A percentile compares a stretch with the other conserved stretches of the same genome.
Conservation (phyloP, 2,329 filamentous ascomycete species). For the Remersonia thermophila region DNA sequence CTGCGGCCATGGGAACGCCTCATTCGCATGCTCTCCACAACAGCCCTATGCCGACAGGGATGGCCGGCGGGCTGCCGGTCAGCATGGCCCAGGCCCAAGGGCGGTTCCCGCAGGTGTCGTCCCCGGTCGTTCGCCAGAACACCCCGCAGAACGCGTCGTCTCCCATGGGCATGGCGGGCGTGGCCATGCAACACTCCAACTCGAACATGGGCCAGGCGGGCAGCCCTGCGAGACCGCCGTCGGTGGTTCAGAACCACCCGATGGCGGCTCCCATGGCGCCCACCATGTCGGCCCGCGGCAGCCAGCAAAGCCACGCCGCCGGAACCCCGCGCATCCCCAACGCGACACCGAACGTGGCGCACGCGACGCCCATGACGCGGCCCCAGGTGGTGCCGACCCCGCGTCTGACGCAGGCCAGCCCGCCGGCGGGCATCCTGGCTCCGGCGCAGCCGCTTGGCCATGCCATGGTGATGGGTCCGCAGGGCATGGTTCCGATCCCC, state of each 20-base stretch:
- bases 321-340: slow-evolving; percentile 51
- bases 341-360: slow-evolving; percentile 47
- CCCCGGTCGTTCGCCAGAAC: slow-evolving; percentile 52
- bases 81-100: slow-evolving; percentile 29
- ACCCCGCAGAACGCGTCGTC: slow-evolving; percentile 55
- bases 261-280: slow-evolving; percentile 49
- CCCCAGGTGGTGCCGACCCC: slow-evolving; percentile 42
- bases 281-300: slow-evolving; percentile 51
- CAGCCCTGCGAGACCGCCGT: slow-evolving; percentile 54
- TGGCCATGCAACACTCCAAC: slow-evolving; percentile 51
- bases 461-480: slow-evolving; percentile 41
- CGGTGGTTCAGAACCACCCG: slow-evolving; percentile 48
- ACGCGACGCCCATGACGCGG: slow-evolving; percentile 46
- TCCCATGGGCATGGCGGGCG: slow-evolving; percentile 45
- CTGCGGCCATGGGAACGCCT: slow-evolving; percentile 25
- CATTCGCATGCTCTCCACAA: slow-evolving; percentile 33
- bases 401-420: slow-evolving; percentile 50
- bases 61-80: slow-evolving; percentile 25
- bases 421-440: slow-evolving; percentile 45
- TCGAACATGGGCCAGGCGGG: slow-evolving; percentile 49
- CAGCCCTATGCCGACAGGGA: slow-evolving; percentile 30
- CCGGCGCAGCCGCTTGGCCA: slow-evolving; percentile 40
- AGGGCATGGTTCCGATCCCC: slow-evolving; percentile 28
- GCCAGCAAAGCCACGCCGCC: slow-evolving; percentile 52
- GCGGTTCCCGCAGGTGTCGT: slow-evolving; percentile 47